These are phyloP conservation scores for Trichophyton simii DNA, from an alignment of 2,329 filamentous ascomycete genomes.

Conservation along the genomic window DNA sequence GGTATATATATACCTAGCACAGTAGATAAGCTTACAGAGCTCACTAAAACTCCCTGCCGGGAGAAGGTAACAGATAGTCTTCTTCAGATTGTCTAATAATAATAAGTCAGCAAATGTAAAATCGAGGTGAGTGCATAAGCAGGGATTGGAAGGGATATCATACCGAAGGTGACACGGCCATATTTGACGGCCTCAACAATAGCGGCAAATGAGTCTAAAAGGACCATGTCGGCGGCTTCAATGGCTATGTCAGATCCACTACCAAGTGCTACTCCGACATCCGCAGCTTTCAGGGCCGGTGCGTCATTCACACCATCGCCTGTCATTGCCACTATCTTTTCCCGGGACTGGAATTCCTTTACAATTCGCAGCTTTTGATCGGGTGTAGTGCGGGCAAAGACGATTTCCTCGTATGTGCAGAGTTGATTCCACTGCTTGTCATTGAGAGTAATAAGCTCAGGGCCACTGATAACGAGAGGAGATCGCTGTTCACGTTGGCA, in stretches of 20 bases:
- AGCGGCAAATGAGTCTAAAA: slow-evolving; percentile 57
- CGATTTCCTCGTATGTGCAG: slow-evolving; percentile 55
- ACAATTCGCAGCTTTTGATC: slow-evolving; percentile 72
- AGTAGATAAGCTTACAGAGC: slow-evolving; percentile 34
- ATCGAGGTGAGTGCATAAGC: background rate
- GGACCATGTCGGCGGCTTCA: slow-evolving; percentile 50
- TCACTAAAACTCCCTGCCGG: slow-evolving; percentile 64
- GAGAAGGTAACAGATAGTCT: slow-evolving; percentile 61
- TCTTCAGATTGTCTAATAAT: slow-evolving; percentile 56
- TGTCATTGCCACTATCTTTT: slow-evolving; percentile 45
- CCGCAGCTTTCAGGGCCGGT: slow-evolving; percentile 46
- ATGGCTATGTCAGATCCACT: slow-evolving; percentile 49
- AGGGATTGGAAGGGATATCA: background rate
- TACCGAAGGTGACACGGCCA: slow-evolving; percentile 56
- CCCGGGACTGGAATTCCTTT: slow-evolving; percentile 54
- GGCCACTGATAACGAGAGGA: slow-evolving; percentile 52
- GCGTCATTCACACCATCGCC: slow-evolving; percentile 39
- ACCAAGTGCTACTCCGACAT: slow-evolving; percentile 48
- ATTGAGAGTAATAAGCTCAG: slow-evolving; percentile 53
- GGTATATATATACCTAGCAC: background rate
- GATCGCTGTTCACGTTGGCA: slow-evolving; percentile 16
- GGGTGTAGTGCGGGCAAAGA: slow-evolving; percentile 63
- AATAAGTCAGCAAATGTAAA: slow-evolving; percentile 4
- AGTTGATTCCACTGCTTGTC: slow-evolving; percentile 58
- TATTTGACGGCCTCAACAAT: slow-evolving; percentile 61